Evolutionary conservation across 305 asterid species (phyloP).

Genomic region (Withania somnifera): DNA sequence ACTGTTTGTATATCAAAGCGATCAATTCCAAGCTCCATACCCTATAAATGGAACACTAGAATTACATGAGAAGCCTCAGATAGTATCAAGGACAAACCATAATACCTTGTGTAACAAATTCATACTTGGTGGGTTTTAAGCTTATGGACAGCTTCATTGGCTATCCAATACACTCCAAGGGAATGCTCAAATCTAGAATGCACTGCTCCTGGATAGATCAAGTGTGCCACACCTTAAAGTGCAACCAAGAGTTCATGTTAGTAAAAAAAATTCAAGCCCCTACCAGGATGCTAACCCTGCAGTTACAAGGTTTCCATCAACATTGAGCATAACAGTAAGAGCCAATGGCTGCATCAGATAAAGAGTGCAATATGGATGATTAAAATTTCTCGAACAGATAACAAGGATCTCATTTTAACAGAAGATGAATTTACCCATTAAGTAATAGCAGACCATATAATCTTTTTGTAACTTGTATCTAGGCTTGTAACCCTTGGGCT

Average conservation of each 20-base stretch:
- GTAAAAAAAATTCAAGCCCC: background rate
- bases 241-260: background rate
- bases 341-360: background rate
- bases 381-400: background rate
- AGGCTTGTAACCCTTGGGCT: background rate
- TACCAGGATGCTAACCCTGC: background rate
- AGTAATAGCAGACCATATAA: background rate
- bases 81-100: constrained; percentile 3
- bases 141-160: constrained; percentile 69
- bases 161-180: constrained; percentile 93
- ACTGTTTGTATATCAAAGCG: constrained; percentile 65
- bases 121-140: constrained; percentile 62
- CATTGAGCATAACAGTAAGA: background rate
- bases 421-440: background rate
- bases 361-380: background rate
- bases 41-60: constrained; percentile 33
- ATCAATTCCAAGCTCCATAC: constrained; percentile 80
- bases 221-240: constrained; percentile 59
- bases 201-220: constrained; percentile 95
- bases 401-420: background rate
- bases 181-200: constrained; percentile 97
- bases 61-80: constrained; percentile 1
- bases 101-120: background rate
- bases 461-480: background rate
- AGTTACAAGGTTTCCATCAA: background rate